phyloP scores from a whole-genome alignment of 331 rosid genomes.

The Acacia pycnantha region DNA sequence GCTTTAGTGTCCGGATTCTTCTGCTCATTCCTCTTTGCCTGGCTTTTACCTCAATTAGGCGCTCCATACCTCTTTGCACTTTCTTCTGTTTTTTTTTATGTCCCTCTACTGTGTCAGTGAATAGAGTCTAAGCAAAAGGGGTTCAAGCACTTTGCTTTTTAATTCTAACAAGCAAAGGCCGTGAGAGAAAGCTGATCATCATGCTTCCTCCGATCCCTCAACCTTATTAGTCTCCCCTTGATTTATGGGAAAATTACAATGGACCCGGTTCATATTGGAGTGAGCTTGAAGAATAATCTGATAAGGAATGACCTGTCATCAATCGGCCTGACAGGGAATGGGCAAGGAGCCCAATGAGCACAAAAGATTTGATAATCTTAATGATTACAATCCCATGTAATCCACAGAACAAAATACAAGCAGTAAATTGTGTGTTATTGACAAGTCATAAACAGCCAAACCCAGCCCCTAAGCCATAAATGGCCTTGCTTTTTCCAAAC shows the following conservation, averaged over 20 bases:
- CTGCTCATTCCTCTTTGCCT: constrained; percentile 49
- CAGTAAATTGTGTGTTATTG: neutral
- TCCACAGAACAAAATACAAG: constrained; percentile 3
- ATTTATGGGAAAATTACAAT: constrained; percentile 26
- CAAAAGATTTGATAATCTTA: neutral
- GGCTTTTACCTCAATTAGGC: constrained; percentile 21
- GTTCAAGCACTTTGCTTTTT: constrained; percentile 46
- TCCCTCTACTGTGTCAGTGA: constrained; percentile 28
- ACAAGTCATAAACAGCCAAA: neutral
- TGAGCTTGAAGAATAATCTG: constrained; percentile 24
- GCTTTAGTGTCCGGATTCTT: constrained; percentile 25
- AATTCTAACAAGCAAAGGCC: constrained; percentile 37
- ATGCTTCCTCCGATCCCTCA: constrained; percentile 9
- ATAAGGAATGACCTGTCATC: constrained; percentile 20
- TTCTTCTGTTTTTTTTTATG: constrained; percentile 25
- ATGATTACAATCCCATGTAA: neutral
- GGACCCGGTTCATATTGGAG: constrained; percentile 3
- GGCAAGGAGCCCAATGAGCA: constrained; percentile 12
- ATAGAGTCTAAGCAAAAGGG: constrained; percentile 59
- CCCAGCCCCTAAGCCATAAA: neutral
- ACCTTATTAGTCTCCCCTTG: constrained; percentile 27
- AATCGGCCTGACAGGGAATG: neutral
- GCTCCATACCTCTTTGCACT: neutral
- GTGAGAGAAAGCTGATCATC: constrained; percentile 11
- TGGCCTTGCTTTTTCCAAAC: constrained; percentile 36